Base-by-base conservation (phyloP, 148 eudicot genomes). In the Dianthus caryophyllus region DNA sequence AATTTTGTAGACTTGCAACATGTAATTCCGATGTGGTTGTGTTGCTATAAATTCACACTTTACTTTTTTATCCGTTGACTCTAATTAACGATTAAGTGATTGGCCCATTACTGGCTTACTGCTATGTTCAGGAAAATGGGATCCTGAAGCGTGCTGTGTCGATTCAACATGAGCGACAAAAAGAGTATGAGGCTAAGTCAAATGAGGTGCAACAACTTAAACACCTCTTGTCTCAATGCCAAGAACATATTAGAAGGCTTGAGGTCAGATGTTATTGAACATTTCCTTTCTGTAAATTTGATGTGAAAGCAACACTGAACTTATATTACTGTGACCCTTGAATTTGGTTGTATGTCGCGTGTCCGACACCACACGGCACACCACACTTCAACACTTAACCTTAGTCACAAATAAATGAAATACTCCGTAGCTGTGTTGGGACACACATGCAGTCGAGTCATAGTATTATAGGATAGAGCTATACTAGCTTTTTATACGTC, bases 151-250 rank as follows among this genome's bases (percentile, higher is more conserved):
- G 92, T 69, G 96, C 96, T 18, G 91, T 89, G 68, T 76, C 92
- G 20, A 81, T 89, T 49, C 96, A 89, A 47, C 96, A 89, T 72
- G 96, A 87, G 65, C 88, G 96, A 18, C 96, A 89, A 43, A 87
- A 89, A 73, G 96, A 87, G 76, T 87, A 79, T 52, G 96, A 89
- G 24, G 81, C 80, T 14, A 83, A 71, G 77, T 76, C 78, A 46
- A 81, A 79, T 68, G 96, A 89, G 74, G 71, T 87, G 75, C 81
- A 83, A 59, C 81, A 85, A 59, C 78, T 89, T 56, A 89, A 89
- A 79, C 87, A 89, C 80, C 81, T 89, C 68, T 77, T 84, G 46
- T 70, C 89, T 25, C 88, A 89, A 76, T 89, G 88, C 84, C 96
- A 89, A 75, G 92, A 84, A 74, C 96, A 87, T 78, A 65, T 89